These are phyloP conservation scores for Hanseniaspora guilliermondii DNA, from an alignment of 805 yeast genomes.

Conservation along the genomic window DNA sequence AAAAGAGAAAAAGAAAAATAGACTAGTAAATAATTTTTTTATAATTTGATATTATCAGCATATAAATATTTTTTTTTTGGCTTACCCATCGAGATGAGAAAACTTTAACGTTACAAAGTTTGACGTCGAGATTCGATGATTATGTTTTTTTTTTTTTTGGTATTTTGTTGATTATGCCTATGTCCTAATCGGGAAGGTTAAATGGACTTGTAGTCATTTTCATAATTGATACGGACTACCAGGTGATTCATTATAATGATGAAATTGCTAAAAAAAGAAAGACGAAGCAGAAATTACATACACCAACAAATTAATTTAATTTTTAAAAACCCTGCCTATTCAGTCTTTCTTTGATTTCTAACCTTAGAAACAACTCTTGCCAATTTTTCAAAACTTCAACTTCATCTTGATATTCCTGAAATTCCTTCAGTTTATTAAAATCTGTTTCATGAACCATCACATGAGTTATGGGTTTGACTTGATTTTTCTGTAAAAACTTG, in stretches of 20 bases:
- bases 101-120: not conserved
- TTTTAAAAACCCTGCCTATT: not conserved
- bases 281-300: too few species aligned
- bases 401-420: constrained; percentile 13
- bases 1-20: too few species aligned
- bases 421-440: constrained; percentile 3
- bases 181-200: too few species aligned
- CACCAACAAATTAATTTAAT: too few species aligned
- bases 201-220: too few species aligned
- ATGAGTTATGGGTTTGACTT: constrained; percentile 19
- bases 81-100: not conserved
- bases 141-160: not conserved
- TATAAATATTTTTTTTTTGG: not conserved
- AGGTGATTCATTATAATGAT: too few species aligned
- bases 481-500: constrained; percentile 22
- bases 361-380: constrained; percentile 12
- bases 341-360: constrained; percentile 7
- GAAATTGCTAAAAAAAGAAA: too few species aligned
- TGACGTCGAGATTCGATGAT: not conserved
- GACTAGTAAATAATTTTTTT: too few species aligned
- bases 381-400: constrained; percentile 15
- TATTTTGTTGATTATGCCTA: not conserved
- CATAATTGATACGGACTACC: too few species aligned
- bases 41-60: not conserved
- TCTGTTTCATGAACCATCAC: constrained; percentile 17